Base-by-base conservation (phyloP, 345 rosid genomes). In the Camelina hispida region DNA sequence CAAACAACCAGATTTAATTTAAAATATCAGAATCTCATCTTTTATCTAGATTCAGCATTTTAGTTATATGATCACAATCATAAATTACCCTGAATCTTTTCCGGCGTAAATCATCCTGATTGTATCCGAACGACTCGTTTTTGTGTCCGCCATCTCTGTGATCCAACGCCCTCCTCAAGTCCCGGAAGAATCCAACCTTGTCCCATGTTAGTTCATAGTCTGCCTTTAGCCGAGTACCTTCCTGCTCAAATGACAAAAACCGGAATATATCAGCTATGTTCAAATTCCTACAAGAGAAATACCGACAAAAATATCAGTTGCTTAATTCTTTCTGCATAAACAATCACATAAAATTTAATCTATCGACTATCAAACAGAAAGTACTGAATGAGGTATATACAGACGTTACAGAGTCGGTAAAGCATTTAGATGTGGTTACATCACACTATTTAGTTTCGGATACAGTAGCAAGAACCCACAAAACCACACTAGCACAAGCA, bases 191-290 rank as follows among this genome's bases (percentile, higher is more conserved):
- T 73, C 86, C 88, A 72, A 86, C 89, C 78, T 85, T 88, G 83
- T 87, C 88, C 97, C 94, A 91, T 63, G 88, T 84, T 47, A 89
- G 88, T 71, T 87, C 95, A 72, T 84, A 94, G 82, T 90, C 96
- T 67, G 96, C 93, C 81, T 81, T 87, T 81, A 88, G 44, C 69
- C 86, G 80, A 42, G 95, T 84, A 53, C 98, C 96, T 88, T 91
- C 87, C 98, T 94, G 88, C 79, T 52, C 62, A 78, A 64, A 50
- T 40, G 30, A 50, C 44, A 47, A 57, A 38, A 16, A 30, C 6
- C 35, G 50, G 6, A 55, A 47, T 7, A 40, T 4, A 56, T 17
- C 4, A n/a, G 48, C 48, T 66, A 65, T 48, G 17, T 51, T 46
- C n/a, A 32, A 44, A 22, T 46, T 53, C 52, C 9, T 55, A 60